These are phyloP conservation scores for Chrysochromulina tobinii DNA, from an alignment of 78 protist genomes.

Conservation along the genomic window DNA sequence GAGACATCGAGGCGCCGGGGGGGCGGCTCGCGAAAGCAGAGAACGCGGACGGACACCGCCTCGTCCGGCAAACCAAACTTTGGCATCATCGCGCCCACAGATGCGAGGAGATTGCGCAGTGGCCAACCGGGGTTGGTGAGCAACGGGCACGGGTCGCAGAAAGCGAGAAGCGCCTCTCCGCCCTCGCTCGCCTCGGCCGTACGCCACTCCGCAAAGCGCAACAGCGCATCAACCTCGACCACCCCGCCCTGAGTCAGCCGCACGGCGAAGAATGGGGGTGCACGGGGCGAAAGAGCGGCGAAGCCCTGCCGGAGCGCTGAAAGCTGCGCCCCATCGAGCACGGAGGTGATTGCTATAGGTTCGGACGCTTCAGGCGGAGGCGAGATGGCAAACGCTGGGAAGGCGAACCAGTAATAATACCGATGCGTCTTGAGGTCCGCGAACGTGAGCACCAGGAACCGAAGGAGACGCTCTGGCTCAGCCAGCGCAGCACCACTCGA, in stretches of 20 bases:
- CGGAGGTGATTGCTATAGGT: neutral
- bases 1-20: too few species aligned
- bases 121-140: constrained; percentile 86
- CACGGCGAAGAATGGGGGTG: neutral
- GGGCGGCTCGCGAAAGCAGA: neutral
- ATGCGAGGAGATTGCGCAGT: constrained; percentile 66
- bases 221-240: neutral
- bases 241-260: neutral
- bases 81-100: neutral
- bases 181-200: neutral
- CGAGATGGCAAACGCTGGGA: constrained; percentile 72
- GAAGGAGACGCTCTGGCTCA: constrained; percentile 34
- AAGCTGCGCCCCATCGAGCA: neutral
- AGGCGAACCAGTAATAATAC: constrained; percentile 83
- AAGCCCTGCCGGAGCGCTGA: neutral
- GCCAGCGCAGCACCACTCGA: constrained; percentile 55
- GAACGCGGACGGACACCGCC: neutral
- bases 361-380: neutral
- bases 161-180: constrained; percentile 32
- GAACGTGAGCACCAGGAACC: constrained; percentile 71
- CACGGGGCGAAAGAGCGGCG: neutral
- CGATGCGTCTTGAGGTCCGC: constrained; percentile 85
- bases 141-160: constrained; percentile 68
- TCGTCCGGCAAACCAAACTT: neutral
- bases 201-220: neutral